Conservation (phyloP, 2,329 filamentous ascomycete species). For the Cercospora sojina region DNA sequence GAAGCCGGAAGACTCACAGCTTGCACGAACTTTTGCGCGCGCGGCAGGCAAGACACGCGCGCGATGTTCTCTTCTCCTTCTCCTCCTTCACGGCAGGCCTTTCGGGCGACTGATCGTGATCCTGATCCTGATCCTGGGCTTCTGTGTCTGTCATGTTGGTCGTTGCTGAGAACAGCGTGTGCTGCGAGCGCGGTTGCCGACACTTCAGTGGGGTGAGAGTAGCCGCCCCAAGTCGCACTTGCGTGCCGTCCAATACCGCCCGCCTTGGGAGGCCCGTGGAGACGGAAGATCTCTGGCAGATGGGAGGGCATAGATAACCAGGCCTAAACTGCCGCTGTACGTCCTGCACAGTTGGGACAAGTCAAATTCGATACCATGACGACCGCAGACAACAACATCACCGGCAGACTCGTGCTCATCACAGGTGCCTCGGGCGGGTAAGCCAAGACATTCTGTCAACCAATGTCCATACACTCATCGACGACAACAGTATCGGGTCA, state of each 20-base stretch:
- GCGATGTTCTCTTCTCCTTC: slow-evolving; percentile 27
- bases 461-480: not conserved
- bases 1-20: slow-evolving; percentile 42
- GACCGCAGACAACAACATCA: slow-evolving; percentile 40
- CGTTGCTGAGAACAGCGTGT: not conserved
- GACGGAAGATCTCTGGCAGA: not conserved
- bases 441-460: not conserved
- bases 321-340: not conserved
- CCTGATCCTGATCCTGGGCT: not conserved
- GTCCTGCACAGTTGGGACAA: not conserved
- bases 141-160: slow-evolving; percentile 6
- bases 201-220: not conserved
- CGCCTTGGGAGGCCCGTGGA: not conserved
- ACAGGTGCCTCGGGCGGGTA: slow-evolving; percentile 58
- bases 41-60: slow-evolving; percentile 51
- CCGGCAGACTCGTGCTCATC: slow-evolving; percentile 56
- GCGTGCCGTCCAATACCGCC: not conserved
- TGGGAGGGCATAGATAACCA: not conserved
- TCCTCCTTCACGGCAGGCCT: slow-evolving; percentile 17
- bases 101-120: not conserved
- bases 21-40: slow-evolving; percentile 54
- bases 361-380: slow-evolving; percentile 12
- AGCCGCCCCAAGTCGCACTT: not conserved
- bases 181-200: not conserved
- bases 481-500: slow-evolving; percentile 52